These are phyloP conservation scores for Fusarium redolens DNA, from an alignment of 2,329 filamentous ascomycete genomes.

Conservation along the genomic window DNA sequence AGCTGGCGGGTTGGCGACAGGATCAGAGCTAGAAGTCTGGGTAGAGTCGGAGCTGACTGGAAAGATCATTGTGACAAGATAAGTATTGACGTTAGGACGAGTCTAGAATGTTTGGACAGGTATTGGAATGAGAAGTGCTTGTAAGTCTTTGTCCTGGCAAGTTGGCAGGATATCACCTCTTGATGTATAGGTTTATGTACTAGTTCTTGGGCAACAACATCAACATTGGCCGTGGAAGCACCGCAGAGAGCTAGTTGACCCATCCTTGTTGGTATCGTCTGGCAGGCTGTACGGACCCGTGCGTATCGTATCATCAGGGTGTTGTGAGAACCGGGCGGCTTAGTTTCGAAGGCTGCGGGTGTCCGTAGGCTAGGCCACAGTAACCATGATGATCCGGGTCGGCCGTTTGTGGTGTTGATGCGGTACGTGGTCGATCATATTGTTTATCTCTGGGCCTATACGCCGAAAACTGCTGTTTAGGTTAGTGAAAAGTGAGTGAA, in stretches of 20 bases:
- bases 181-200: constrained; percentile 5
- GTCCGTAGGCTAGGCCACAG: constrained; percentile 14
- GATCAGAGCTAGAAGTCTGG: neutral
- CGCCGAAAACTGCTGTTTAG: neutral
- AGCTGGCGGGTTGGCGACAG: neutral
- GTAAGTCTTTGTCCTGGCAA: neutral
- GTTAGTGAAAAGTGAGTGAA: neutral
- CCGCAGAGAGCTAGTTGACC: neutral
- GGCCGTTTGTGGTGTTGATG: constrained; percentile 13
- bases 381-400: neutral
- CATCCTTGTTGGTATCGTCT: neutral
- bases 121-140: neutral
- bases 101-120: neutral
- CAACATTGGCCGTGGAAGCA: neutral
- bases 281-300: constrained; percentile 7
- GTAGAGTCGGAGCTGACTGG: neutral
- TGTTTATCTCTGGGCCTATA: neutral
- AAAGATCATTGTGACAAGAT: constrained; percentile 3
- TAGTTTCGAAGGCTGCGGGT: constrained; percentile 23
- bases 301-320: constrained; percentile 8
- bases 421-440: neutral
- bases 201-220: neutral
- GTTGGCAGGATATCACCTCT: neutral
- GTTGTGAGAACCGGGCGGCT: constrained; percentile 4
- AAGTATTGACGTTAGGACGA: neutral